Percentiles rank a stretch among this genome's conserved stretches.
These are phyloP conservation scores for Lentinula novae-zelandiae DNA, from an alignment of 1,284 basidiomycete species.

Conservation along the genomic window DNA sequence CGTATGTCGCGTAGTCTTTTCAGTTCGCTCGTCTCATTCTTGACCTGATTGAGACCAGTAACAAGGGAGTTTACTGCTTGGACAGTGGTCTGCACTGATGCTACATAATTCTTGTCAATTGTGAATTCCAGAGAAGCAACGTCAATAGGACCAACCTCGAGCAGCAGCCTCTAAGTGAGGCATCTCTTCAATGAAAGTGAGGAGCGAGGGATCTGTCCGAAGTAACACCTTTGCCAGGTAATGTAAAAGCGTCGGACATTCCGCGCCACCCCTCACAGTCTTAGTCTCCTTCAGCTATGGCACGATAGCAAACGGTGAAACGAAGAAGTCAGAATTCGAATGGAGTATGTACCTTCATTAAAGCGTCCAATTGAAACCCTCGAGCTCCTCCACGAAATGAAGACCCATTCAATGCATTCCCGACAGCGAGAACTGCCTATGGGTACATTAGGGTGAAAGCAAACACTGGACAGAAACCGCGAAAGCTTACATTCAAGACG, in stretches of 20 bases:
- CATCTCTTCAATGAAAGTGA: constrained; percentile 79
- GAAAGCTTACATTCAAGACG: constrained; percentile 56
- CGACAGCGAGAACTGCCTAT: constrained; percentile 70
- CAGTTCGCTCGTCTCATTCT: constrained; percentile 50
- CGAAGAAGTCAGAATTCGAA: neutral
- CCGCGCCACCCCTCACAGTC: constrained; percentile 60
- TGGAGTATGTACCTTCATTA: constrained; percentile 62
- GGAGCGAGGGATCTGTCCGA: constrained; percentile 60
- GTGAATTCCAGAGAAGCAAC: neutral
- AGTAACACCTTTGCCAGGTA: constrained; percentile 79
- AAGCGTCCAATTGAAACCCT: constrained; percentile 80
- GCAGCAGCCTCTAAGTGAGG: constrained; percentile 82
- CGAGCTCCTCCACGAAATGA: constrained; percentile 80
- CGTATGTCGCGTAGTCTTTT: constrained; percentile 28
- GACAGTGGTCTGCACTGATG: constrained; percentile 63
- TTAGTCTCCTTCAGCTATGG: constrained; percentile 80
- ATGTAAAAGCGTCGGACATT: constrained; percentile 85
- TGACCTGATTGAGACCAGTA: constrained; percentile 54
- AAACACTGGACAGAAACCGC: too few species aligned
- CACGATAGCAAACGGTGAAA: neutral
- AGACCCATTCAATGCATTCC: constrained; percentile 80
- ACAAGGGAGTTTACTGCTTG: constrained; percentile 59
- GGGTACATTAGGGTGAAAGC: neutral
- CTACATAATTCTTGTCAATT: constrained; percentile 31
- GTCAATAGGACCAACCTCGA: constrained; percentile 46